Evolutionary conservation across 2,329 filamentous ascomycete species (phyloP).

Genomic region (Fusarium sp.): DNA sequence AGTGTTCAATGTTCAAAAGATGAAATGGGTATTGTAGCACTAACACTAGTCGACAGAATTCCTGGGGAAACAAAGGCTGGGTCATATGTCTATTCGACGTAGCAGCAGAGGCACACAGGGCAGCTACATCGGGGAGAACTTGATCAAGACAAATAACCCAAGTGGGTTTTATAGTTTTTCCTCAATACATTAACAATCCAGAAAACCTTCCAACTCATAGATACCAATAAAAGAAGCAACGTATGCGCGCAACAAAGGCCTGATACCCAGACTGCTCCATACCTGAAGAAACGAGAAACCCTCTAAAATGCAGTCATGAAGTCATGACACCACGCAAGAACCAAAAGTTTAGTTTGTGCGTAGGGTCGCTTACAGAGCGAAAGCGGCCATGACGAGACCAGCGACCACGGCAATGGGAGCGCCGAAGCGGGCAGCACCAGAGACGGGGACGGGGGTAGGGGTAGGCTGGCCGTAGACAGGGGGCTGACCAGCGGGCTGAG

Average conservation of each 20-base stretch:
- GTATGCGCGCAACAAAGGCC: conserved; percentile 52
- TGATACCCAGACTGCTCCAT: conserved; percentile 47
- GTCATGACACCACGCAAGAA: conserved; percentile 50
- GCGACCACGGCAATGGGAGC: conserved; percentile 58
- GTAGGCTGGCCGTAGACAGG: conserved; percentile 45
- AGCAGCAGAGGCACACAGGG: conserved; percentile 47
- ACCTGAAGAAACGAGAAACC: conserved; percentile 48
- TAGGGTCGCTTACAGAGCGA: conserved; percentile 60
- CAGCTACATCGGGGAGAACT: conserved; percentile 47
- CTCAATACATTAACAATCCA: conserved; percentile 53
- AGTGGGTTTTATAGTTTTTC: conserved; percentile 49
- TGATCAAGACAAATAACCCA: conserved; percentile 51
- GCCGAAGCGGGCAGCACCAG: conserved; percentile 53
- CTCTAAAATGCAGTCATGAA: conserved; percentile 53
- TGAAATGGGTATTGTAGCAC: conserved; percentile 38
- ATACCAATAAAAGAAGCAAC: conserved; percentile 48
- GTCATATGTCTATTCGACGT: conserved; percentile 52
- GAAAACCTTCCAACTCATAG: conserved; percentile 49
- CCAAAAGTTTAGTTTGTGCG: conserved; percentile 38
- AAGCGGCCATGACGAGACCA: conserved; percentile 59
- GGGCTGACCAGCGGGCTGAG: conserved; percentile 32
- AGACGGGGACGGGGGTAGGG: conserved; percentile 47
- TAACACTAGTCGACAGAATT: conserved; percentile 29
- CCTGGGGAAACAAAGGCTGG: conserved; percentile 27
- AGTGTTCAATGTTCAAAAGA: neutral